A percentile compares a stretch with the other conserved stretches of the same genome.
These are phyloP conservation scores for Cercis canadensis DNA, from an alignment of 306 rosid genomes.

Conservation along the genomic window DNA sequence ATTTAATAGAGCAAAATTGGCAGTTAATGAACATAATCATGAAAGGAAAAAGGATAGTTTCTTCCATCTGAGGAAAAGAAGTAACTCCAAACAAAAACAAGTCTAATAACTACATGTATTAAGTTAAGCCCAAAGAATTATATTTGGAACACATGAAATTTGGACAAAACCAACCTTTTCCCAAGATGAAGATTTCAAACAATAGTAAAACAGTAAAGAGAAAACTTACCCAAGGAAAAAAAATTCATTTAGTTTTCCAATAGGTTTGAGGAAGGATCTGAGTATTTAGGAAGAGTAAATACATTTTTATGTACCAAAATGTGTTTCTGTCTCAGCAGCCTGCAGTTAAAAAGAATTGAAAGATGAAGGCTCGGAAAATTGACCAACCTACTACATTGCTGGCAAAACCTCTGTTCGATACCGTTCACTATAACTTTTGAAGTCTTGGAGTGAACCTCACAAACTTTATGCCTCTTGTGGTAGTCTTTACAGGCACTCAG, in stretches of 20 bases:
- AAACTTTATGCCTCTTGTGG: constrained; percentile 93
- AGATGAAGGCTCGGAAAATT: constrained; percentile 34
- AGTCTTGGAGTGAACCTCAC: constrained; percentile 92
- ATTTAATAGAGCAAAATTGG: not conserved
- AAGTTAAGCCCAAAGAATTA: constrained; percentile 11
- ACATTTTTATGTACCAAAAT: not conserved
- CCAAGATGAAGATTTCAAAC: constrained; percentile 13
- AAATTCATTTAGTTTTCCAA: constrained; percentile 9
- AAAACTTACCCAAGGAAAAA: not conserved
- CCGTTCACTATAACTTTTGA: constrained; percentile 80
- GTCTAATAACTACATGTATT: no score
- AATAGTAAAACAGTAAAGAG: not conserved
- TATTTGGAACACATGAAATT: not conserved
- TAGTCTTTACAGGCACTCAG: constrained; percentile 81
- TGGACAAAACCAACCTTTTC: constrained; percentile 29
- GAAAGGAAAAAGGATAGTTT: not conserved
- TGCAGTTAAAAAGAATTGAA: constrained; percentile 22
- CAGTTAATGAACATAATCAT: constrained; percentile 24
- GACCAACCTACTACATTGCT: constrained; percentile 93
- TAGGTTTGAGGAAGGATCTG: not conserved
- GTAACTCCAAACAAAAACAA: constrained; percentile 5
- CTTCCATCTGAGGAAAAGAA: constrained; percentile 11
- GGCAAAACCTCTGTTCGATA: constrained; percentile 88
- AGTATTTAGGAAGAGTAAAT: not conserved
- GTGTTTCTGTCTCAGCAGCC: constrained; percentile 14